phyloP scores from a whole-genome alignment of 495 filamentous ascomycete genomes.

The Beverwykella pulmonaria region DNA sequence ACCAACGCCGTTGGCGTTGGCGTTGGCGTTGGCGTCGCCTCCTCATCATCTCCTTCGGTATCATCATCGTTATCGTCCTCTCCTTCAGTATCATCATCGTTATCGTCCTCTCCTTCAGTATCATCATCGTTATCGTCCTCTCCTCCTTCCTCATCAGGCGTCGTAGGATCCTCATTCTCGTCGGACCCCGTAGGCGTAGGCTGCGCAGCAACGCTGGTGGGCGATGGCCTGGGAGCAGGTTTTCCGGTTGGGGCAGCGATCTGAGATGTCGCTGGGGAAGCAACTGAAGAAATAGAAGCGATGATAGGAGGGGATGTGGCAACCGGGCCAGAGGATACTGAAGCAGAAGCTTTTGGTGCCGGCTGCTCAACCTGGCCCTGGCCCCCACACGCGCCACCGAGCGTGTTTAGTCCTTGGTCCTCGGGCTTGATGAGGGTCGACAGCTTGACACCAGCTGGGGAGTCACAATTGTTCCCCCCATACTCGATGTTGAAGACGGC shows the following conservation, averaged over 20 bases:
- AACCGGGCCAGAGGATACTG: not conserved
- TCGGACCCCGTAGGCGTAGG: not conserved
- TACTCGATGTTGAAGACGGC: slow-evolving; percentile 78
- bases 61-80: slow-evolving; percentile 2
- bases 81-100: not conserved
- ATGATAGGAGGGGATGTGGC: not conserved
- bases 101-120: not conserved
- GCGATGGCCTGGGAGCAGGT: not conserved
- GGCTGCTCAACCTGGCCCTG: not conserved
- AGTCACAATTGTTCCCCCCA: slow-evolving; percentile 8
- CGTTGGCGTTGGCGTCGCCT: too few species aligned
- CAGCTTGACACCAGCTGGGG: slow-evolving; percentile 20
- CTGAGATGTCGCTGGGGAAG: not conserved
- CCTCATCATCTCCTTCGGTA: not conserved
- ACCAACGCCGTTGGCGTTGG: not conserved
- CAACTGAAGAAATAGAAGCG: not conserved
- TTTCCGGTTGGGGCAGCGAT: not conserved
- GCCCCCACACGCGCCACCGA: slow-evolving; percentile 29
- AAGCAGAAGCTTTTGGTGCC: not conserved
- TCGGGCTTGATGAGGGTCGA: slow-evolving; percentile 22
- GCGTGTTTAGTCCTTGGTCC: slow-evolving; percentile 17
- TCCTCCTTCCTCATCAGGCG: not conserved
- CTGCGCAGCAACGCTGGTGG: not conserved
- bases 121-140: not conserved
- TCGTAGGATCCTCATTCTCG: not conserved